Base-by-base conservation (phyloP, 2,329 filamentous ascomycete genomes). In the Hymenoscyphus infarciens region DNA sequence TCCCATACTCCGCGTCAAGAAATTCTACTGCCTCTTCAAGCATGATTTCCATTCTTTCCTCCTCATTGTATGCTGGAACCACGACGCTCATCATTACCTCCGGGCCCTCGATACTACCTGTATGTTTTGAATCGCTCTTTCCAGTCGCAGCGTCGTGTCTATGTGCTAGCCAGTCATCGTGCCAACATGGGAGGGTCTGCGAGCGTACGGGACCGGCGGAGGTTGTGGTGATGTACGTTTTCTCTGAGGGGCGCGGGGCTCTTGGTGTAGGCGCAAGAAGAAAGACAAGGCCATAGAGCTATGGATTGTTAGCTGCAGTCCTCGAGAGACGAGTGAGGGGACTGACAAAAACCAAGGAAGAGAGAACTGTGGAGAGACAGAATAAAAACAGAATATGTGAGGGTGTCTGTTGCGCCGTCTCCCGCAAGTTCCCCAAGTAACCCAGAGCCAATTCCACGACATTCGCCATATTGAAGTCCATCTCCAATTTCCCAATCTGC, bases 21-120 rank as follows among this genome's bases (percentile, higher is more conserved):
- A 93, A 97, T 57, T 86, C 87, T 29, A 98, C 89, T 1, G 95
- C 92, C 77, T 99, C 95, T 72, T 96, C 88, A 13, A 99, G 82
- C 78, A 97, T 97, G 11, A 88, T 89, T 13, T 86, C 82, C 56
- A 99, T 82, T 33, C 95, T 87, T 63, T 90, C 83, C 74, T 94
- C 89, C 74, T 99, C 95, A 70, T 99, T 99, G 82, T 92, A 99
- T 10, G 95, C 95, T 0, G 95, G 95, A 53, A 99, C 88, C 0
- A 99, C 92, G 7, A 98, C 87, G 60, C 90, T 95, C 80, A 99
- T 87, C 74, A 89, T 90, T n/a, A 97, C 77, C 66, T 93, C 87
- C 15, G 92, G 84, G 1, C 87, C 82, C 67, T 92, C 89, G 61
- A 96, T 89, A 54, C 80, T 77, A 68, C 85, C 82, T 3, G 77